Conservation (phyloP, 108 stramenopile genomes). For the Nitzschia sp. region DNA sequence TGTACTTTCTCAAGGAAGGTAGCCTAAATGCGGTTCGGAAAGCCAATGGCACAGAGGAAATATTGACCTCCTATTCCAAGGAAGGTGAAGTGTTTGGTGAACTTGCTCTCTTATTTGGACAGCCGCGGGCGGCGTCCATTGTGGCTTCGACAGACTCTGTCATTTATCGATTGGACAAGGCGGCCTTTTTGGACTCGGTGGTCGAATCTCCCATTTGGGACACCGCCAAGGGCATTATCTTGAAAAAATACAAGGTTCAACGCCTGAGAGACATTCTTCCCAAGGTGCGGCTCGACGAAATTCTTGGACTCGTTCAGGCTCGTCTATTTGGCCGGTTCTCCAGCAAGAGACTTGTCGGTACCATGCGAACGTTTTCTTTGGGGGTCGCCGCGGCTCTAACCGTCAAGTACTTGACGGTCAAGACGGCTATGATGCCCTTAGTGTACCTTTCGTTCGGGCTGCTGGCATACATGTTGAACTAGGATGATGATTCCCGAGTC, state of each 20-base stretch:
- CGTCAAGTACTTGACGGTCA: too few relatives aligned
- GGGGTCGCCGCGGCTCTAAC: background rate
- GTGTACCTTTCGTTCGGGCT: too few relatives aligned
- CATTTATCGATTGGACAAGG: background rate
- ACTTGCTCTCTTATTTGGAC: background rate
- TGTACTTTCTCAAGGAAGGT: background rate
- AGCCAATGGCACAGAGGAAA: background rate
- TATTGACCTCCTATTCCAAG: background rate
- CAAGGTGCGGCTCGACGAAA: background rate
- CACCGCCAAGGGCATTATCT: background rate
- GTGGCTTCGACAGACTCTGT: background rate
- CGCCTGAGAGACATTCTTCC: background rate
- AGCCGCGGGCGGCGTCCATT: background rate
- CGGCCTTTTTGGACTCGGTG: background rate
- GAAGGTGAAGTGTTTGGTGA: background rate
- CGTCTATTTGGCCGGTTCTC: background rate
- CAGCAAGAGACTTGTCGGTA: background rate
- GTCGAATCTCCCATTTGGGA: background rate
- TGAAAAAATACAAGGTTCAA: background rate
- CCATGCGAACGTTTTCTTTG: background rate
- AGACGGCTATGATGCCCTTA: too few relatives aligned
- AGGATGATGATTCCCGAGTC: too few relatives aligned
- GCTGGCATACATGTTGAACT: too few relatives aligned
- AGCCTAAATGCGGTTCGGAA: background rate
- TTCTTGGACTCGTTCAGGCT: background rate